phyloP scores from a whole-genome alignment of 176 grass and related monocot species.

The Aegilops bicornis region DNA sequence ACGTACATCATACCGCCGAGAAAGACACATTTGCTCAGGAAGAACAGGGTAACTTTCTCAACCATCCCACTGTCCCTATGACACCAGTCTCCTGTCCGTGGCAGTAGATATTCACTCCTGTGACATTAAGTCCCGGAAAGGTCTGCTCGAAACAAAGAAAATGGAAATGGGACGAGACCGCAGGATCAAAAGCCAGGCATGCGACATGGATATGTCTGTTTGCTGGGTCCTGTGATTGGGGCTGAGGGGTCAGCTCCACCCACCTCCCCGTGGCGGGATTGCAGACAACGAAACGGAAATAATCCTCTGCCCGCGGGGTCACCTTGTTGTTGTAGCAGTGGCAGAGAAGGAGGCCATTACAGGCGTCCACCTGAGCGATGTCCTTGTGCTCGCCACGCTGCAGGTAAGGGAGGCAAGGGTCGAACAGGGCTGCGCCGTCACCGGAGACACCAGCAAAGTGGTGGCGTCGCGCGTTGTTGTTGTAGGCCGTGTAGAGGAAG shows the following conservation, averaged over 20 bases:
- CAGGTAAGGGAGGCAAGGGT: background rate
- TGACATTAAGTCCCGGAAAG: too few relatives aligned
- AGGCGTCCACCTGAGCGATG: background rate
- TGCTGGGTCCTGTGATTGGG: too few relatives aligned
- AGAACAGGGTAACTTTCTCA: too few relatives aligned
- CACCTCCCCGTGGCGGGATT: background rate
- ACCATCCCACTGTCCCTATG: too few relatives aligned
- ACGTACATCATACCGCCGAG: too few relatives aligned
- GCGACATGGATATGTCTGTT: too few relatives aligned
- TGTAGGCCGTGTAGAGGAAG: background rate
- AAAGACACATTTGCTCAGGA: too few relatives aligned
- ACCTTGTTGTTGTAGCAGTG: background rate
- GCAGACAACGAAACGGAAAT: background rate
- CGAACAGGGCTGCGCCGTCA: background rate
- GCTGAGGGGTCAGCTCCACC: background rate
- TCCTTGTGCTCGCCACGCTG: background rate
- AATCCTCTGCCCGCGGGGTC: background rate
- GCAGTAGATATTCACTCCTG: too few relatives aligned
- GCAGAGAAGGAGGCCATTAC: background rate
- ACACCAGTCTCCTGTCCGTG: too few relatives aligned
- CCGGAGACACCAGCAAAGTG: background rate
- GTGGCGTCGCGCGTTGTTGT: background rate
- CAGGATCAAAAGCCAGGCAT: too few relatives aligned
- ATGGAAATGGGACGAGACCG: too few relatives aligned
- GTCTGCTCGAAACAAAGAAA: too few relatives aligned